Conservation (phyloP, 352 stramenopile species). For the Nothophytophthora sp. region DNA sequence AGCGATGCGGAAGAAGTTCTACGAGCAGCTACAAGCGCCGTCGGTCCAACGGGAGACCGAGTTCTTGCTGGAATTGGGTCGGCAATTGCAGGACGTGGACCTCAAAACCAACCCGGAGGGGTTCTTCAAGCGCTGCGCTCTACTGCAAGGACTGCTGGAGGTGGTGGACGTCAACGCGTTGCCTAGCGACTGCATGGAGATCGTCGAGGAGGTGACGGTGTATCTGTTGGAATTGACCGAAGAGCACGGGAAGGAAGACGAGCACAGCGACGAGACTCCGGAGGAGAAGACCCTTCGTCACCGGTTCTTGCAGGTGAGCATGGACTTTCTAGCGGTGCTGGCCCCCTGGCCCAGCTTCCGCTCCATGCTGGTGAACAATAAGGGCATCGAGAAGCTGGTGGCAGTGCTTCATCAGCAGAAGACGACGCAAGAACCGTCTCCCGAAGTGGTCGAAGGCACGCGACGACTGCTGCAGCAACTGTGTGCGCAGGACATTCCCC, state of each 20-base stretch:
- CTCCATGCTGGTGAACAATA: conserved; percentile 48
- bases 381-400: conserved; percentile 57
- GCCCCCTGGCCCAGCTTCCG: conserved; percentile 31
- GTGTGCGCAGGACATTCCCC: conserved; percentile 63
- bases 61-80: conserved; percentile 67
- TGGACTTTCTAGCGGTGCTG: conserved; percentile 48
- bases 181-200: conserved; percentile 53
- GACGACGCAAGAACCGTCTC: conserved; percentile 18
- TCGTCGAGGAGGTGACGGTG: conserved; percentile 59
- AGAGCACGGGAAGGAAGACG: conserved; percentile 17
- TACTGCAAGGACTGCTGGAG: conserved; percentile 58
- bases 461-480: conserved; percentile 57
- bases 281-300: conserved; percentile 13
- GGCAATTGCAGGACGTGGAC: conserved; percentile 74
- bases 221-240: conserved; percentile 46
- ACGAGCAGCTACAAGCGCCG: conserved; percentile 51
- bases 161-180: conserved; percentile 41
- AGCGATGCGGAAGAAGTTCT: conserved; percentile 50
- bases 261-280: conserved; percentile 11
- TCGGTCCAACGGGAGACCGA: conserved; percentile 52
- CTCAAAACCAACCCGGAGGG: conserved; percentile 47
- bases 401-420: conserved; percentile 56
- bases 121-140: conserved; percentile 66
- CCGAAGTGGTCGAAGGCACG: conserved; percentile 29
- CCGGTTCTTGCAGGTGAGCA: conserved; percentile 32